Conservation (phyloP, 1,139 yeast species). For the Debaryomyces sp. region DNA sequence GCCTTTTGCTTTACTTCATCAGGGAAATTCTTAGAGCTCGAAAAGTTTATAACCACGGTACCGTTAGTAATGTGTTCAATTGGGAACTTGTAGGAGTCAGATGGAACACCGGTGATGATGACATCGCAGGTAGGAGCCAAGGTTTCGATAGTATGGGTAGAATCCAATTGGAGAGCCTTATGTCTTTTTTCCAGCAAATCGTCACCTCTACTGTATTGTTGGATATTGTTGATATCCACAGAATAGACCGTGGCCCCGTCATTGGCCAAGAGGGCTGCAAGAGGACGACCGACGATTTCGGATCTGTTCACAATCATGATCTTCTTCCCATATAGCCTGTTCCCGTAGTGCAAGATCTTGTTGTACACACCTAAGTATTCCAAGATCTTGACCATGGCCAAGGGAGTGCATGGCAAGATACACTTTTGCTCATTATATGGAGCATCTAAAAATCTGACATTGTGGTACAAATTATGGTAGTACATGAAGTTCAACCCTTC, state of each 20-base stretch:
- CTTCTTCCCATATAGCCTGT: conserved; percentile 89
- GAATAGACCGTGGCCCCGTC: conserved; percentile 98
- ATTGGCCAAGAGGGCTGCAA: conserved; percentile 93
- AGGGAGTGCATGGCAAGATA: conserved; percentile 92
- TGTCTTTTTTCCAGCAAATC: conserved; percentile 83
- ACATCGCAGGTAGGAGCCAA: conserved; percentile 83
- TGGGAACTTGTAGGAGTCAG: conserved; percentile 81
- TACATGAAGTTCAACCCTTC: conserved; percentile 92
- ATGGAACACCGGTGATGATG: conserved; percentile 93
- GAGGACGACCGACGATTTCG: conserved; percentile 95
- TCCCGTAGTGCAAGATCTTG: conserved; percentile 78
- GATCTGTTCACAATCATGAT: conserved; percentile 88
- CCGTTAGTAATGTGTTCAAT: conserved; percentile 79
- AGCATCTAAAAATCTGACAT: conserved; percentile 79
- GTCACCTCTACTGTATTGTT: conserved; percentile 91
- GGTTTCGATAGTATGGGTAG: conserved; percentile 54
- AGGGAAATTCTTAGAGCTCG: conserved; percentile 84
- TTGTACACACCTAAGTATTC: conserved; percentile 91
- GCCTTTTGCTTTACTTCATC: conserved; percentile 82
- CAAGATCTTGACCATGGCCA: conserved; percentile 89
- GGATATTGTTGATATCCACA: conserved; percentile 83
- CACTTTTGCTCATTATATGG: conserved; percentile 71
- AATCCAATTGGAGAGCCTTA: conserved; percentile 71
- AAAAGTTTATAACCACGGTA: conserved; percentile 86
- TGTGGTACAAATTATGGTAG: conserved; percentile 93